Base-by-base conservation (phyloP, 805 yeast species). In the Ogataea degrootiae region DNA sequence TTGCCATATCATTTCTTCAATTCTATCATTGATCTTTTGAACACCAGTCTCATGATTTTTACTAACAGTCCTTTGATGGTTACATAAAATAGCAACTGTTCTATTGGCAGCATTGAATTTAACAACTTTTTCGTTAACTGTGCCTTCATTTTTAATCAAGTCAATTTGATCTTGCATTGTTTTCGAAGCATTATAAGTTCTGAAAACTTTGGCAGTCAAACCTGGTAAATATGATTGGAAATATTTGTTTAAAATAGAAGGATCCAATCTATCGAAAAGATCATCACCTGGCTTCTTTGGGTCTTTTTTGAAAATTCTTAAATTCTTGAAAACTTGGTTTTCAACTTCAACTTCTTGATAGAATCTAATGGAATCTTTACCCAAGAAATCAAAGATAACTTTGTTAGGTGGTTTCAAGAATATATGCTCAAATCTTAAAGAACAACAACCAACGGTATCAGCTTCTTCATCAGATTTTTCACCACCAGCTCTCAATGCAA, bases 391-490 rank as follows among this genome's bases (percentile, higher is more conserved):
- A 70, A 91, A 90, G 9, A 85, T 77, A 15, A 92, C 97, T 5
- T 76, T 85, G 55, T 80, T 81, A 8, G 97, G 97, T 2, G 96
- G 96, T 55, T 79, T 79, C 49, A 92, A 73, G 1, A 91, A 83
- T 39, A 92, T 78, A 67, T 91, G 98, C 64, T 91, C 98, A 61
- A 72, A 91, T 59, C 98, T 73, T 55, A 92, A 75, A 1, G 97
- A 91, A 69, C 98, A 92, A 68, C 98, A 92, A 40, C 98, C 98
- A 40, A 92, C 98, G 1, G 98, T 92, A 64, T 92, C 98, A 2
- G 98, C 98, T 63, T 91, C 97, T 56, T 92, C 98, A 3, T 92
- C 98, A 11, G 92, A 85, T 65, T 92, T 92, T 67, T 92, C 97
- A 58, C 97, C 97, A 64, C 97, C 97, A 1, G 97, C 97, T 84